Evolutionary conservation across 208 protist genomes (phyloP), one percentile per base, ranked within the genome.

Genomic region (Kentomonas sorsogonicus): DNA sequence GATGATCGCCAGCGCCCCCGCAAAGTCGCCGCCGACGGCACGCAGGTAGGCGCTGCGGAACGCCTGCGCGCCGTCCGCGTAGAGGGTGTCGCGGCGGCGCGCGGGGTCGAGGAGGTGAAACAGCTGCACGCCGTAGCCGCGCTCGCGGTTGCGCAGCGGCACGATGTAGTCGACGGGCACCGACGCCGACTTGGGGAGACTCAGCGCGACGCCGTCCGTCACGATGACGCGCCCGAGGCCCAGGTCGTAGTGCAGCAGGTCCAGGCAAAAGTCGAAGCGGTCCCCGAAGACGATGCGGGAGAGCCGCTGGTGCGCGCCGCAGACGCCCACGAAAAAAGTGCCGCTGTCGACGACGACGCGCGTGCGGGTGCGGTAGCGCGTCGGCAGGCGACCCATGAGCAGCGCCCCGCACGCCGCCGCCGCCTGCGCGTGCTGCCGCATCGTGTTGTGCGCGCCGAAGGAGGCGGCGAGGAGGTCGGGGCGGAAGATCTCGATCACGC

Each of bases 261-360:
- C 62, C 18, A 75, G n/a, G 4, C 41, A 31, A 38, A 83, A 69
- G 44, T 72, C 57, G 22, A 79, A 33, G 26, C 72, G 66, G 26
- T 76, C 66, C 10, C 76, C 76, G 10, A 69, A 72, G 26, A 83
- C 38, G 15, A 72, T 64, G 18, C 70, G 76, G 0, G 76, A 40
- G 31, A 66, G 63, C 30, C 76, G 72, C 33, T 53, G 45, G 58
- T 79, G 60, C 1, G 76, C 72, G 41, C 83, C 83, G 64, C 75
- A 86, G 31, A 69, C 82, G 31, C 78, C 83, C 2, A 83, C 77
- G 44, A 74, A 77, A 54, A 80, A 74, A 20, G 71, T 64, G 18
- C 76, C 75, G 0, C 63, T 66, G 54, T 86, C 83, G 3, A 85
- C 53, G 18, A 80, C 25, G 36, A 83, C 47, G 27, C 60, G 59